phyloP scores from a whole-genome alignment of 306 rosid species.

The Phaseolus lunatus region DNA sequence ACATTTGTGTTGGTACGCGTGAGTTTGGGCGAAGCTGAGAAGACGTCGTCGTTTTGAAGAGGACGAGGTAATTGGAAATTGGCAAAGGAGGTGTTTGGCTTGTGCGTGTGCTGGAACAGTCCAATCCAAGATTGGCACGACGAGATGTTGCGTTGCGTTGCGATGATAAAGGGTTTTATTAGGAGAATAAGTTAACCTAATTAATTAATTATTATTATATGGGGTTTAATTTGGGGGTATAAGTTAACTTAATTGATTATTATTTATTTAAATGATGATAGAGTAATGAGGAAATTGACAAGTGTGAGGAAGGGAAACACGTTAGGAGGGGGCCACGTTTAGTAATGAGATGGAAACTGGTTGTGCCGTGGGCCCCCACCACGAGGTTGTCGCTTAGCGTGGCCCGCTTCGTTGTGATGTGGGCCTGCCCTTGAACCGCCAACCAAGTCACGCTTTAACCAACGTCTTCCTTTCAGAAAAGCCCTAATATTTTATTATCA shows the following conservation, averaged over 20 bases:
- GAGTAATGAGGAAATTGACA: background rate
- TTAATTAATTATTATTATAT: background rate
- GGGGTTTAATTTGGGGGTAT: too few relatives aligned
- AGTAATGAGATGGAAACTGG: constrained; percentile 42
- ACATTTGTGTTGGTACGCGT: background rate
- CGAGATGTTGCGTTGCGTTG: background rate
- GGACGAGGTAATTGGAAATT: background rate
- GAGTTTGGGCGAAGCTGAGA: background rate
- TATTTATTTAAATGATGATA: too few relatives aligned
- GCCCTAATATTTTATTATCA: constrained; percentile 3
- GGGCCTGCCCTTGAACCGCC: constrained; percentile 46
- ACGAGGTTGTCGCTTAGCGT: constrained; percentile 44
- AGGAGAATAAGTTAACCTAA: background rate
- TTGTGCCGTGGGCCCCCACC: constrained; percentile 56
- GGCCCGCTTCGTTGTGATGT: constrained; percentile 37
- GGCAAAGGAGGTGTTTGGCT: constrained; percentile 22
- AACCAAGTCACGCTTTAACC: constrained; percentile 28
- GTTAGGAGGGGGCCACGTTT: constrained; percentile 31
- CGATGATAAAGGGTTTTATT: background rate
- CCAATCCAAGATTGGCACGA: constrained; percentile 28
- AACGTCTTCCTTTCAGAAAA: constrained; percentile 46
- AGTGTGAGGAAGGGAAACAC: background rate
- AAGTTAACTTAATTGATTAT: too few relatives aligned
- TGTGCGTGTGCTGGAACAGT: constrained; percentile 3
- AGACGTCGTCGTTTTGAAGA: constrained; percentile 34